phyloP scores from a whole-genome alignment of 2,329 filamentous ascomycete species.

The Cytospora leucostoma region DNA sequence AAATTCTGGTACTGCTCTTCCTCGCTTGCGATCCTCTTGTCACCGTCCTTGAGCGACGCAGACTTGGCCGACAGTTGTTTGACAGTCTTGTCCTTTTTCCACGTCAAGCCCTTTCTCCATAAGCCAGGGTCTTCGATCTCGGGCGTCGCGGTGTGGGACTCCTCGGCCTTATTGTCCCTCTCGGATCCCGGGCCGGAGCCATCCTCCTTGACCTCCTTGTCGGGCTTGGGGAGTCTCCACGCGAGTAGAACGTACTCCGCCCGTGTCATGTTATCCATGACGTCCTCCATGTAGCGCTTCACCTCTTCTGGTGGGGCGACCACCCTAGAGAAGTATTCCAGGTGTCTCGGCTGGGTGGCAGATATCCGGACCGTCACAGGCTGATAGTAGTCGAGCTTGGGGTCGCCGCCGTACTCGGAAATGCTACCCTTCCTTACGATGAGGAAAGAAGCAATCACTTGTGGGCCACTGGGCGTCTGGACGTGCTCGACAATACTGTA shows the following conservation, averaged over 20 bases:
- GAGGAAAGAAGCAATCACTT: conserved; percentile 74
- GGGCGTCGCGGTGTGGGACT: conserved; percentile 29
- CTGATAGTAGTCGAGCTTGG: conserved; percentile 71
- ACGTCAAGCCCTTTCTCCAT: conserved; percentile 23
- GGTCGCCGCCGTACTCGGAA: conserved; percentile 66
- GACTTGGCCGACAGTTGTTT: conserved; percentile 21
- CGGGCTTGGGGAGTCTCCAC: conserved; percentile 61
- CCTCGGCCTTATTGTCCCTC: conserved; percentile 28
- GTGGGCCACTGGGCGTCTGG: conserved; percentile 51
- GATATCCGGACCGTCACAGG: conserved; percentile 67
- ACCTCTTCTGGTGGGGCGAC: conserved; percentile 66
- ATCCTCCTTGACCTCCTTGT: conserved; percentile 39
- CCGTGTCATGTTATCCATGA: conserved; percentile 69
- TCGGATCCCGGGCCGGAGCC: conserved; percentile 31
- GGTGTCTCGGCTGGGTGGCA: conserved; percentile 54
- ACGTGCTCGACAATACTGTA: conserved; percentile 75
- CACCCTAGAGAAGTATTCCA: conserved; percentile 62
- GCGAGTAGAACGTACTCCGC: conserved; percentile 68
- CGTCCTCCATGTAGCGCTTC: conserved; percentile 66
- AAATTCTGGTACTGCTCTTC: conserved; percentile 27
- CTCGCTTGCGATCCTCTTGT: conserved; percentile 14
- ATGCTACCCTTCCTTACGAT: conserved; percentile 71
- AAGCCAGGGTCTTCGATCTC: conserved; percentile 30
- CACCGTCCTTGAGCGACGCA: conserved; percentile 9
- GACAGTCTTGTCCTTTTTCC: conserved; percentile 27